Percentiles rank a stretch among this genome's conserved stretches.
Conservation (phyloP, 2,329 filamentous ascomycete genomes). For the Mycogone perniciosa region DNA sequence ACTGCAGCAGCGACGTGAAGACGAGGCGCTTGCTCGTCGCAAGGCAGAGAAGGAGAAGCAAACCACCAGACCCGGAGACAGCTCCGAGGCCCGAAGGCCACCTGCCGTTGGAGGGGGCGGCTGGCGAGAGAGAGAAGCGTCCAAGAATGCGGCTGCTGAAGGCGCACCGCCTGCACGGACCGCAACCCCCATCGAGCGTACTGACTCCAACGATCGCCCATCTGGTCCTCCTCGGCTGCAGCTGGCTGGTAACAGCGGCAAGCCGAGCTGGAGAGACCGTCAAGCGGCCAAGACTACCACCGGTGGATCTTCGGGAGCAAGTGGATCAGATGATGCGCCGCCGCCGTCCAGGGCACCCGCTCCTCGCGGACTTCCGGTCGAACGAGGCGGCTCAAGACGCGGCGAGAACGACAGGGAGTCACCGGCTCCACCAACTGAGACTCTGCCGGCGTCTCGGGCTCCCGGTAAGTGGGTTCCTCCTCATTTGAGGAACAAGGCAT, state of each 20-base stretch:
- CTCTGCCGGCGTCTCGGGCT: conserved; percentile 46
- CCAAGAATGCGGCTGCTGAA: conserved; percentile 26
- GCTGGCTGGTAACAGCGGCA: conserved; percentile 53
- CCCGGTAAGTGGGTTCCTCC: conserved; percentile 56
- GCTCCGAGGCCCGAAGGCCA: conserved; percentile 23
- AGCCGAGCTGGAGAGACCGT: conserved; percentile 68
- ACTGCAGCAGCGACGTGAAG: conserved; percentile 74
- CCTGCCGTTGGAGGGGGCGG: conserved; percentile 31
- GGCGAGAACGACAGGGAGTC: conserved; percentile 36
- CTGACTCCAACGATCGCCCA: conserved; percentile 40
- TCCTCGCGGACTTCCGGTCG: conserved; percentile 35
- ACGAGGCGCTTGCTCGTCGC: conserved; percentile 75
- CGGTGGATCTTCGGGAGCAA: conserved; percentile 25
- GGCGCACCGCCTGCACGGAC: conserved; percentile 19
- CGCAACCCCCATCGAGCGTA: conserved; percentile 34
- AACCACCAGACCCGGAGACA: conserved; percentile 22
- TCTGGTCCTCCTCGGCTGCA: conserved; percentile 54
- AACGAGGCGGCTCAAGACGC: conserved; percentile 38
- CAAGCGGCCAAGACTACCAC: conserved; percentile 46
- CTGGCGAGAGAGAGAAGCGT: conserved; percentile 37
- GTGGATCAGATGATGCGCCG: conserved; percentile 18
- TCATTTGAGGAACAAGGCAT: conserved; percentile 32
- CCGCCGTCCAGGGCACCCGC: conserved; percentile 9
- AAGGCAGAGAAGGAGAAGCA: conserved; percentile 56
- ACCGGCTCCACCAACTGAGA: conserved; percentile 39